Evolutionary conservation across 148 eudicot species (phyloP).

Genomic region (Silene conica): DNA sequence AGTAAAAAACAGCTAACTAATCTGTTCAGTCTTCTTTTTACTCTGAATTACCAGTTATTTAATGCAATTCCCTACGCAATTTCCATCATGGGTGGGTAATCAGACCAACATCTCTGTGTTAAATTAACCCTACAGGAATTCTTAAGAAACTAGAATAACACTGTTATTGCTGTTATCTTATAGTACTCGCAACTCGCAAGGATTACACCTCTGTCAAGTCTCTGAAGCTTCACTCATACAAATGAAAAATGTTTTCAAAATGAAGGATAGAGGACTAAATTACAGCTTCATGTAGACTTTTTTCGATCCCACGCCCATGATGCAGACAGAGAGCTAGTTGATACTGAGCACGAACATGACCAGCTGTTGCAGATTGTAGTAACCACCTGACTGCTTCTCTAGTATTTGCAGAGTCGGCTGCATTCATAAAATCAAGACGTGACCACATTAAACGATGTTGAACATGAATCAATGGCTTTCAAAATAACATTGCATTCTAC

Average conservation of each 20-base stretch:
- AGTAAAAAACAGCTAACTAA: background rate
- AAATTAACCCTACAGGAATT: background rate
- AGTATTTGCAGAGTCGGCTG: slow-evolving; percentile 54
- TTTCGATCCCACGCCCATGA: slow-evolving; percentile 58
- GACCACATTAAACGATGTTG: background rate
- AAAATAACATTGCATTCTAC: slow-evolving; percentile 7
- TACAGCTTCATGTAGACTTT: slow-evolving; percentile 62
- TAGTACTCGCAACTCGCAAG: background rate
- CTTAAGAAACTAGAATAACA: too few relatives aligned
- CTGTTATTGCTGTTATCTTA: too few relatives aligned
- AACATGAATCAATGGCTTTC: slow-evolving; percentile 43
- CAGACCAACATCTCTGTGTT: background rate
- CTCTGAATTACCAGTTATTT: background rate
- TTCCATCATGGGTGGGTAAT: background rate
- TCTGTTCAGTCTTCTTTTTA: background rate
- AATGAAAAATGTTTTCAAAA: background rate
- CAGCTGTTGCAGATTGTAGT: slow-evolving; percentile 52
- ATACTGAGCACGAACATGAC: slow-evolving; percentile 86
- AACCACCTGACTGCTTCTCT: slow-evolving; percentile 76
- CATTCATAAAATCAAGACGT: slow-evolving; percentile 23
- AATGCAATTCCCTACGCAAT: background rate
- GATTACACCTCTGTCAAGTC: background rate
- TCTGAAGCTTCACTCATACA: background rate
- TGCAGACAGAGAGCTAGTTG: slow-evolving; percentile 87
- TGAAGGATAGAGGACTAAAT: slow-evolving; percentile 6